Evolutionary conservation across 768 basidiomycete genomes (phyloP).

Genomic region (Boletus tylopilopsis): DNA sequence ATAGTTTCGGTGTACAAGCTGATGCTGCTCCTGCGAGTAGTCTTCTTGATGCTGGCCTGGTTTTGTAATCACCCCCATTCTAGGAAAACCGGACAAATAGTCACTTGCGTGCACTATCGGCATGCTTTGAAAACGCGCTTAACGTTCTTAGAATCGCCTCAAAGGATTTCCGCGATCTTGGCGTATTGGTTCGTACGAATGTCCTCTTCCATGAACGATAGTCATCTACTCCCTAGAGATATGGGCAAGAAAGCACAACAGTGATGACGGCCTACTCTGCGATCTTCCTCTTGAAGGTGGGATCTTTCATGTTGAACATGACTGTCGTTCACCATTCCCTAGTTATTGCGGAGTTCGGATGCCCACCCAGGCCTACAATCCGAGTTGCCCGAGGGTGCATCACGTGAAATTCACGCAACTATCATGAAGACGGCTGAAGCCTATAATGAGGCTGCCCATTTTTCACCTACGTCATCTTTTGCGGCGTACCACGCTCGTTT

Average conservation of each 20-base stretch:
- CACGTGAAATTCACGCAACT: constrained; percentile 58
- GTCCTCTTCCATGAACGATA: constrained; percentile 33
- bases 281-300: constrained; percentile 72
- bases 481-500: constrained; percentile 81
- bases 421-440: constrained; percentile 74
- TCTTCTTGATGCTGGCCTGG: constrained; percentile 1
- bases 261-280: constrained; percentile 87
- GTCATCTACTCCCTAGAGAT: constrained; percentile 50
- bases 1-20: constrained; percentile 76
- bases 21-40: constrained; percentile 52
- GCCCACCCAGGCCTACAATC: constrained; percentile 53
- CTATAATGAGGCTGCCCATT: constrained; percentile 66
- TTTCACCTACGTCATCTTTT: constrained; percentile 57
- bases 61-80: neutral
- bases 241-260: constrained; percentile 79
- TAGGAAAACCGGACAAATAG: constrained; percentile 57
- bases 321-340: constrained; percentile 1
- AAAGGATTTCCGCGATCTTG: constrained; percentile 67
- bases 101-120: constrained; percentile 62
- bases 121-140: constrained; percentile 72
- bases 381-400: constrained; percentile 58
- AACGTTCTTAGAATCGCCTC: constrained; percentile 69
- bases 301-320: constrained; percentile 4
- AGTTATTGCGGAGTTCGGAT: constrained; percentile 70
- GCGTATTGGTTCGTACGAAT: constrained; percentile 57